Evolutionary conservation across 2,329 filamentous ascomycete species (phyloP).

Genomic region (Pezicula radicicola): DNA sequence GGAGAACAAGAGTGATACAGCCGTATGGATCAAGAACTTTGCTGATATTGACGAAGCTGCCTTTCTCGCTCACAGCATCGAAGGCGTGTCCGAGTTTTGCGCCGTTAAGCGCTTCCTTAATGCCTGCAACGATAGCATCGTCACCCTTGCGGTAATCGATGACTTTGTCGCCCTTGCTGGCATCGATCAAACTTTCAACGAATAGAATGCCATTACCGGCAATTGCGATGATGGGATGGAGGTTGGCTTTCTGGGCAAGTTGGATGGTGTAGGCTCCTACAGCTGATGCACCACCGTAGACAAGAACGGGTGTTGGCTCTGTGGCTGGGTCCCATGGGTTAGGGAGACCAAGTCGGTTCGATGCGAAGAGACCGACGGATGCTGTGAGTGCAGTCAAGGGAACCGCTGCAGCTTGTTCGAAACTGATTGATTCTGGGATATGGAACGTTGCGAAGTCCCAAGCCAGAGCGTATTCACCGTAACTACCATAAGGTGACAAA

Average conservation of each 20-base stretch:
- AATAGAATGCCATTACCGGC: constrained; percentile 45
- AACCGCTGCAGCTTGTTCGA: constrained; percentile 48
- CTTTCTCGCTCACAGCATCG: background rate
- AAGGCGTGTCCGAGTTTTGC: background rate
- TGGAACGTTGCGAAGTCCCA: constrained; percentile 50
- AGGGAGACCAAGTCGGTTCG: constrained; percentile 43
- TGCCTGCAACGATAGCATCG: constrained; percentile 26
- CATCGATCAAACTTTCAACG: constrained; percentile 44
- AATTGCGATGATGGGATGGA: constrained; percentile 57
- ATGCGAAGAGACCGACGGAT: constrained; percentile 46
- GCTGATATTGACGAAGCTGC: background rate
- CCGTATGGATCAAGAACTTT: background rate
- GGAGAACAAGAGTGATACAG: background rate
- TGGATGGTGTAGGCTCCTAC: constrained; percentile 56
- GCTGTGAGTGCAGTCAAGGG: constrained; percentile 54
- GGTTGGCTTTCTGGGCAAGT: constrained; percentile 37
- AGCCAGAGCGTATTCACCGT: constrained; percentile 56
- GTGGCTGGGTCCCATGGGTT: constrained; percentile 42
- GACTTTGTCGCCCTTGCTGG: constrained; percentile 45
- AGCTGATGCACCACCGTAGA: constrained; percentile 50
- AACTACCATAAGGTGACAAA: constrained; percentile 44
- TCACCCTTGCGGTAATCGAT: constrained; percentile 51
- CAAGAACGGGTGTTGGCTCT: constrained; percentile 28
- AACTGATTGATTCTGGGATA: constrained; percentile 9
- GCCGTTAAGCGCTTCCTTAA: background rate